Evolutionary conservation across 2,329 filamentous ascomycete genomes (phyloP), one percentile per base, ranked within the genome.

Genomic region (Stachybotrys elegans): DNA sequence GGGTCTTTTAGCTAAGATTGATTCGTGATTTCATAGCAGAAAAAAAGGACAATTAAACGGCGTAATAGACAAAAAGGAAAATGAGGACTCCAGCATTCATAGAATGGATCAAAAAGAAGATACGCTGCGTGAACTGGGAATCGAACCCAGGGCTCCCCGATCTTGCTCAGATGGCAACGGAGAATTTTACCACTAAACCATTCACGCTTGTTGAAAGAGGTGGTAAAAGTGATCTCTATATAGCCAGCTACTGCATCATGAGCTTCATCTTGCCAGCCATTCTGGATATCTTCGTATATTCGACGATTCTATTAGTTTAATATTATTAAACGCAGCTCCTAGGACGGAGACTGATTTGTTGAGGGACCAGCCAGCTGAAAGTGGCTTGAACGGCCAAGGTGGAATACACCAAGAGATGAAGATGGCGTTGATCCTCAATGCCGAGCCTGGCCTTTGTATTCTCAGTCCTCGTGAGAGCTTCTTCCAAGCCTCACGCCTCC

Each of bases 101-200:
- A 29, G 25, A 29, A 5, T 21, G 14, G 13, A 25, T 5, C 36
- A 52, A 51, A 54, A 27, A 6, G 17, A 43, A 40, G 41, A 16
- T 7, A 3, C 9, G 8, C n/a, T 60, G 58, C 58, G 57, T 61
- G 48, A 57, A 55, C 58, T 56, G 57, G 57, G 57, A 61, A 60
- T 61, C 55, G 58, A 61, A 61, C 57, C 57, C 58, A 57, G 58
- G 56, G 57, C 58, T 58, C 58, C 56, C 56, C 57, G 58, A 59
- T 50, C 48, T 48, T 55, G 51, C 51, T 47, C 51, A 42, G 48
- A 58, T 61, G 58, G 58, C 57, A 61, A 61, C 57, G 58, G 56
- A 59, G 57, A 57, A 61, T 61, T 61, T 60, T 59, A 61, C 57
- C 58, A 59, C 57, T 61, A 60, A 60, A 60, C 58, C 58, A 61